Base-by-base conservation (phyloP, 2,329 filamentous ascomycete species). In the Metarhizium brunneum region DNA sequence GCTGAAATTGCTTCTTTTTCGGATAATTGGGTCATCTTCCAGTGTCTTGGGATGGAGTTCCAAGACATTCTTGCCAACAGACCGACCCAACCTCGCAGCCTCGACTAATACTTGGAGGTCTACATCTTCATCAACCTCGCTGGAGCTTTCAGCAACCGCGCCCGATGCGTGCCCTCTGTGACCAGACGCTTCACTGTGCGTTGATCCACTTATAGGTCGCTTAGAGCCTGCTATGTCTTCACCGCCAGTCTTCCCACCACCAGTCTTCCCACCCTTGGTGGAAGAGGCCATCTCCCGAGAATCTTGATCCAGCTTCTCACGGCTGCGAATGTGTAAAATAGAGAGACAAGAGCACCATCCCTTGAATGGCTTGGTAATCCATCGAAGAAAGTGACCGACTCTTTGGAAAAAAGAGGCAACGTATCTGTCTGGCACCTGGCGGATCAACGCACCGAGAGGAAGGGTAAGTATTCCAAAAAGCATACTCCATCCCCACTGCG, bases 401-500 rank as follows among this genome's bases (percentile, higher is more conserved):
- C 57, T 50, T 5, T 60, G 56, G 56, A 72, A 71, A 1, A 69
- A 56, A 0, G 53, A 55, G 29, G 65, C 58, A 2, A 73, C 66
- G 16, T 66, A 61, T 2, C 62, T 58, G 29, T 76, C 73, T 0
- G 73, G 73, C 0, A 75, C 65, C 36, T 73, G 69, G 20, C 73
- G 70, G 18, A 76, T 71, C 51, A 74, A 54, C 0, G 71, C 71
- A 16, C 73, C 73, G 74, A 89, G 73, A 0, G 85, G 85, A n/a
- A 90, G 71, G 0, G 85, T 85, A 13, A 90, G 65, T 20, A 81
- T 73, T 32, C 87, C 87, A 32, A 90, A 78, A 1, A 88, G 76
- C 55, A 90, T 74, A 36, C 84, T 87, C 70, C 85, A 83, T 6
- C 76, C 86, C 87, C 87, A 90, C 59, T 88, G 83, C 6, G 77